Evolutionary conservation across 2,329 filamentous ascomycete genomes (phyloP).

Genomic region (Ustilaginoidea virens): DNA sequence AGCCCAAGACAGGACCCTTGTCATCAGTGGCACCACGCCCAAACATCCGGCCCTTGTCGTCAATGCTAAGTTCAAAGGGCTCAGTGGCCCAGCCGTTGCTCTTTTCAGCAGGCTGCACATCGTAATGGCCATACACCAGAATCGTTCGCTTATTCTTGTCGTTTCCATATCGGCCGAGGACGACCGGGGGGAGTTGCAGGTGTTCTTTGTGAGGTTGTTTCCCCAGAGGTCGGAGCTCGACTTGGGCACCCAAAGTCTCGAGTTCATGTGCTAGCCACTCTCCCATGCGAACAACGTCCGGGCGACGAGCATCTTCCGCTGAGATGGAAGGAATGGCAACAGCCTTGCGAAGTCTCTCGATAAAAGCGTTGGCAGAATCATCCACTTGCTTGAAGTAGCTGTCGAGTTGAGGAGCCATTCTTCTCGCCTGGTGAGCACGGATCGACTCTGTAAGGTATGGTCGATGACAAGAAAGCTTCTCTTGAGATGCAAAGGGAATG

Average conservation of each 20-base stretch:
- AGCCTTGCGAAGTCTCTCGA: conserved; percentile 77
- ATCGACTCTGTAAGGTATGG: conserved; percentile 38
- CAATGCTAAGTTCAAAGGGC: conserved; percentile 77
- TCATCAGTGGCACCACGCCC: conserved; percentile 93
- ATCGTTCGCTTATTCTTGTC: conserved; percentile 91
- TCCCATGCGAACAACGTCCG: conserved; percentile 93
- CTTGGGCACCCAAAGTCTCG: conserved; percentile 66
- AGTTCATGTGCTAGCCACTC: conserved; percentile 78
- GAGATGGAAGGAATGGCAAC: conserved; percentile 96
- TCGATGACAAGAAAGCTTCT: conserved; percentile 11
- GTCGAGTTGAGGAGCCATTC: conserved; percentile 84
- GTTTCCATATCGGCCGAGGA: conserved; percentile 82
- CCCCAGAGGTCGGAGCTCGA: conserved; percentile 74
- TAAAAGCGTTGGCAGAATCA: conserved; percentile 61
- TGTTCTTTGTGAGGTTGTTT: conserved; percentile 85
- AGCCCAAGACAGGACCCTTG: conserved; percentile 93
- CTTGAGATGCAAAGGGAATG: conserved; percentile 6
- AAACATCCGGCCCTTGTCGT: conserved; percentile 88
- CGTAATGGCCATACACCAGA: conserved; percentile 95
- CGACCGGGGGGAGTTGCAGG: conserved; percentile 81
- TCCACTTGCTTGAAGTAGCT: conserved; percentile 90
- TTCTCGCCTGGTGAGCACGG: conserved; percentile 45
- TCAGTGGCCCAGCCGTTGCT: conserved; percentile 93
- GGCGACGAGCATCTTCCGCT: conserved; percentile 73
- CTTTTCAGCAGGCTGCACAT: conserved; percentile 88